Evolutionary conservation across 2,329 filamentous ascomycete species (phyloP), one percentile per base, ranked within the genome.

Genomic region (Scedosporium aurantiacum): DNA sequence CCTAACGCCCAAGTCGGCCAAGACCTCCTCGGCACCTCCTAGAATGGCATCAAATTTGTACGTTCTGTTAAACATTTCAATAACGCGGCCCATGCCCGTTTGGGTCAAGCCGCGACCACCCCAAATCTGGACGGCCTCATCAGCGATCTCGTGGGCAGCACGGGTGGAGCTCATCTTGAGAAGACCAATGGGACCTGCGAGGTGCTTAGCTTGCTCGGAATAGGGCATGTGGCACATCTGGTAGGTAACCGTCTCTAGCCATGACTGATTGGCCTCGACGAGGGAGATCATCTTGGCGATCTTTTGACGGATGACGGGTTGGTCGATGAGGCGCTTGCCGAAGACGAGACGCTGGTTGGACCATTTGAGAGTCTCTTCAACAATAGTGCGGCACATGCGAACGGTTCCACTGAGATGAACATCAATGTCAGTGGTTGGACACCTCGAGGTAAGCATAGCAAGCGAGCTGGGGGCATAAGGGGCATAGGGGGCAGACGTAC

Each of bases 211-310:
- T 72, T 95, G 90, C 70, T 93, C 76, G 60, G 82, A 79, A 74
- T 95, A 94, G 40, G 82, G 82, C 88, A 95, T 90, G 72, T 90
- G 80, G 76, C 82, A 88, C 90, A 95, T 95, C 71, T 95, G 90
- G 77, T 91, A 90, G 21, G 90, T 91, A 69, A 94, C 86, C 50
- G 83, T 84, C 73, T 95, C 90, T 57, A 94, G 82, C 89, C 89
- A 95, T 21, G 90, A 83, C 73, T 95, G 90, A 74, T 89, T 87
- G n/a, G 88, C 81, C 73, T 96, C 90, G 66, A 85, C 82, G 58
- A 89, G 84, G 4, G 88, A 84, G 66, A 95, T 94, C 89, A 95
- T 94, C 71, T 89, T 90, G 64, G 90, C 90, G 62, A 95, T 83
- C 85, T 95, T 95, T 69, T 89, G 86, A 21, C 87, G 82, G 68